Evolutionary conservation across 768 basidiomycete genomes (phyloP), one percentile per base, ranked within the genome.

Genomic region (Pulveroboletus ravenelii): DNA sequence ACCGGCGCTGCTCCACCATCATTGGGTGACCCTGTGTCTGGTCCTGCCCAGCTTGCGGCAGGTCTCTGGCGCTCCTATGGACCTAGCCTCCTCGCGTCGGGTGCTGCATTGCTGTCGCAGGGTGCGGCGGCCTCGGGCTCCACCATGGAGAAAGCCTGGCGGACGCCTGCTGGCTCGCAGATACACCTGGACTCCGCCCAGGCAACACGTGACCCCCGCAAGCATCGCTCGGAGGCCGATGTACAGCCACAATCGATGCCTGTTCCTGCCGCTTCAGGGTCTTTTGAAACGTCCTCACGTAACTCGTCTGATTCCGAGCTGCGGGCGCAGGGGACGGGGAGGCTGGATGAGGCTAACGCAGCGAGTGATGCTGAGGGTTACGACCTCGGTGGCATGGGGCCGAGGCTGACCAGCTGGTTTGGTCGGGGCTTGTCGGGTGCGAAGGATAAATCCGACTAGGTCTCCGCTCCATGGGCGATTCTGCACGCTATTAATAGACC

Each of bases 51-150:
- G 60, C 72, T 90, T 17, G 77, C 78, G 2, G 78, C 75, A 18
- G 80, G 79, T 0, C 71, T 93, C 14, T 92, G 89, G 89, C 74
- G 75, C n/a, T 78, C 82, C 2, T 92, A 89, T 54, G 90, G 88
- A 1, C 89, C 90, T 0, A 63, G 76, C 3, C 75, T 91, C 38
- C 58, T 91, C 12, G 86, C 85, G 3, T 77, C 80, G 1, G 85
- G 88, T 17, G 76, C 85, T 0, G 78, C 80, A 3, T 63, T 89
- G 5, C 66, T 90, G 13, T 73, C 74, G 15, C 80, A 83, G 52
- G 72, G 78, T 18, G 70, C 78, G 12, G 69, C 72, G 0, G 69
- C 72, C 15, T 68, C 79, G 1, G 60, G 69, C 31, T 52, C 72
- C 23, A 52, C 66, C 20, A 18, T 58, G 15, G 61, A 63, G 4